Base-by-base conservation (phyloP, 148 eudicot species). In the Hydrangea macrophylla region DNA sequence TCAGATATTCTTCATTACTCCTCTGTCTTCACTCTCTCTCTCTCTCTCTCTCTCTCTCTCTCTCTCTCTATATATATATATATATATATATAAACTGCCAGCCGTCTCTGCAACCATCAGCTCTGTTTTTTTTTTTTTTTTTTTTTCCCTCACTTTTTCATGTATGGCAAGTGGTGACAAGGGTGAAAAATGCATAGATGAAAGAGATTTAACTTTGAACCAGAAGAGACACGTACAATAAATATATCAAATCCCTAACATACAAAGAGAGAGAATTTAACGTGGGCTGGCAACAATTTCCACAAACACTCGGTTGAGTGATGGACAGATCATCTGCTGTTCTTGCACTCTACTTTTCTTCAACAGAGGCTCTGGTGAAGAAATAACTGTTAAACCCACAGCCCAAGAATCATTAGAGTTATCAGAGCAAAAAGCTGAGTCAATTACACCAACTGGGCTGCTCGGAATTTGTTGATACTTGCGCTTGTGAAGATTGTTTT, bases 391-490 rank as follows among this genome's bases (percentile, higher is more conserved):
- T 0, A 77, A 73, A 15, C 72, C 48, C 26, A 68, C 62, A 2
- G 71, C 65, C 81, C 79, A 76, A 2, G 82, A 85, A 26, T 82
- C 88, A 33, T 79, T 84, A 23, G 88, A 84, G 75, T 79, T 72
- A 27, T 85, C 89, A 64, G 65, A 64, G 50, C 80, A 76, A 37
- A 86, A 68, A 12, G 20, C 65, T 6, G 77, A 80, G 57, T 78
- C 86, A 40, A 78, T 70, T 20, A 85, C 82, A 59, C 84, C 81
- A 53, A 65, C 82, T 36, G 86, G 89, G 70, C 86, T 85, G 28
- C 65, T 70, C 44, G 86, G 85, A 11, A 65, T 55, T 25, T 58
- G 64, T 13, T 27, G 15, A 60, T 33, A 36, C 40, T 78, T 59
- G 60, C 76, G 71, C 31, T 75, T 72, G 42, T 33, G 62, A 15